Evolutionary conservation across 352 stramenopile genomes (phyloP), one percentile per base, ranked within the genome.

Genomic region (Aphanomyces euteiches): DNA sequence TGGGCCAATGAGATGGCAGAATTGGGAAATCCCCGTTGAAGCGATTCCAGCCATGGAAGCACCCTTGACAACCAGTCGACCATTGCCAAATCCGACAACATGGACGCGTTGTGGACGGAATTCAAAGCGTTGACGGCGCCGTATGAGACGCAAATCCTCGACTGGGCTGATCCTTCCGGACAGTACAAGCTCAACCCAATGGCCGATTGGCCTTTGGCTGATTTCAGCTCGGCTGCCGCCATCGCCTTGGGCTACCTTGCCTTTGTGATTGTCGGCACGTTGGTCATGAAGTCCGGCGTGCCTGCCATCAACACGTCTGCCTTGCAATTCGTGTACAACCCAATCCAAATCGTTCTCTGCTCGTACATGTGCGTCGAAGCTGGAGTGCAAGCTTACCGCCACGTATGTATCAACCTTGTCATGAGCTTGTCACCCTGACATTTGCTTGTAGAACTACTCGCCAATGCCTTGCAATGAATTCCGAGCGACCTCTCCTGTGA

Each of bases 241-340:
- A 77, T 89, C 59, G 85, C 79, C 66, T 71, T 89, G 47, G 84
- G 63, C 36, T 92, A 92, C 73, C 47, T 88, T 13, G 56, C 76
- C 37, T 90, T 92, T 64, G 83, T 92, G 36, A 76, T 92, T 56
- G 72, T 90, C 45, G 84, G 84, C 61, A 87, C 82, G 74, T 41
- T 85, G 8, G 61, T 90, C n/a, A 95, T 93, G 86, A 92, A 89
- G 75, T 68, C 81, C 7, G 80, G 77, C n/a, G 74, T 91, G 54
- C 83, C 83, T 8, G 79, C 77, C 43, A 81, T 93, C 72, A 93
- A 93, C 73, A 92, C 85, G 21, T 82, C 73, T 39, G 70, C 74
- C 15, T 77, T 98, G 69, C 96, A 98, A 77, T 98, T 99, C 76
- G 39, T 98, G 17, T 99, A 99, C 92, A 99, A 99, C 82, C 90